phyloP scores from a whole-genome alignment of 1,139 yeast genomes.

The Kodamaea sp. region DNA sequence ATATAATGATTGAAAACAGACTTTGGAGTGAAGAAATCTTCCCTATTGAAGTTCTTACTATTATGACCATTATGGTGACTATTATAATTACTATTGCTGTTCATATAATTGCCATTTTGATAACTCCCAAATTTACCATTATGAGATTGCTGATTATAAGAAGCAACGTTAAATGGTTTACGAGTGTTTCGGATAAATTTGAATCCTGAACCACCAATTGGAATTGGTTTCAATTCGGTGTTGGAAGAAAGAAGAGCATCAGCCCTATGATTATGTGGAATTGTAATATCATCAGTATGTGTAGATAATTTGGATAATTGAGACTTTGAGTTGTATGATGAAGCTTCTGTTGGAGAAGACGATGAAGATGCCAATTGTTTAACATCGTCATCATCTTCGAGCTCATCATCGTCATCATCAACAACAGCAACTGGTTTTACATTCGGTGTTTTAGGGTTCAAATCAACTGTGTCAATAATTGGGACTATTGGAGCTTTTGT shows the following conservation, averaged over 20 bases:
- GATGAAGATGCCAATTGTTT: constrained; percentile 7
- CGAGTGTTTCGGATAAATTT: constrained; percentile 49
- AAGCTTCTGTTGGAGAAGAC: constrained; percentile 11
- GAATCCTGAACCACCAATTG: constrained; percentile 30
- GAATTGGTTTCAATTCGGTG: constrained; percentile 43
- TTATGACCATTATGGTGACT: constrained; percentile 14
- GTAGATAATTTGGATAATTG: constrained; percentile 1
- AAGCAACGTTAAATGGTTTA: constrained; percentile 63
- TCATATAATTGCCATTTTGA: constrained; percentile 12
- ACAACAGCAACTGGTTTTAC: background rate
- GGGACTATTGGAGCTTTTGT: constrained; percentile 7
- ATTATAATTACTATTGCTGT: constrained; percentile 25
- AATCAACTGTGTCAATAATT: constrained; percentile 10
- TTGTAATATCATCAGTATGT: constrained; percentile 12
- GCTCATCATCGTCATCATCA: background rate
- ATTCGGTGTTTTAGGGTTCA: constrained; percentile 3
- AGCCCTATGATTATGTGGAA: constrained; percentile 45
- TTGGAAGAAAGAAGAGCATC: constrained; percentile 43
- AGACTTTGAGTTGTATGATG: constrained; percentile 9
- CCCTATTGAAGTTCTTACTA: constrained; percentile 48
- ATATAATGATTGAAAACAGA: constrained; percentile 67
- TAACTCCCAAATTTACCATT: constrained; percentile 23
- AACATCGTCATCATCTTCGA: constrained; percentile 2
- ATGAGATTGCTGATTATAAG: constrained; percentile 36
- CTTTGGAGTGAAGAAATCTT: constrained; percentile 75